A percentile compares a stretch with the other conserved stretches of the same genome.
Conservation (phyloP, 257 asterid species). For the Haberlea rhodopensis region DNA sequence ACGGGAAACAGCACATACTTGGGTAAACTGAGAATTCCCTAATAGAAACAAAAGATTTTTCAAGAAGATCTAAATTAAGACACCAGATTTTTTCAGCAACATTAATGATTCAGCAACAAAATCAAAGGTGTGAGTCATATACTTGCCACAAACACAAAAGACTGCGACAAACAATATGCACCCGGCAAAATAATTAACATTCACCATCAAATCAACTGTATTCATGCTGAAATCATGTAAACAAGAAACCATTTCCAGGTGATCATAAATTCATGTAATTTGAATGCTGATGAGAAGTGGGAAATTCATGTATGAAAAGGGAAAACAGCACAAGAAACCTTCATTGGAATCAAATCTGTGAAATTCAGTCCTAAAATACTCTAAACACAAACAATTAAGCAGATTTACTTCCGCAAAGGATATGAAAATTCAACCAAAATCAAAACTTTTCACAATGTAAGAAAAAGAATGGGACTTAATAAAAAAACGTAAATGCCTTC, state of each 20-base stretch:
- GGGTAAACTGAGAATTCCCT: no score
- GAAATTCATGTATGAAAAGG: background rate
- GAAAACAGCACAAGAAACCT: slow-evolving; percentile 16
- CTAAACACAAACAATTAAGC: background rate
- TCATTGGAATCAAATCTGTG: background rate
- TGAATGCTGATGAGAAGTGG: background rate
- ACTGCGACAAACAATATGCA: background rate
- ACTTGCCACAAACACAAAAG: no score
- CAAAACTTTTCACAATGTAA: background rate
- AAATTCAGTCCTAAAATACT: background rate
- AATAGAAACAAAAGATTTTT: no score
- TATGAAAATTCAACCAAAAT: slow-evolving; percentile 11
- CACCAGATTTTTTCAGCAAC: background rate
- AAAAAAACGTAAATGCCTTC: background rate
- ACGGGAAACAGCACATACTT: background rate
- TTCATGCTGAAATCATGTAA: background rate
- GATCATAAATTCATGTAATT: background rate
- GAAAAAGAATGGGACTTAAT: background rate
- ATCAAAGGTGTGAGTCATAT: no score
- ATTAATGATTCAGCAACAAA: no score
- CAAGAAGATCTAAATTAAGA: no score
- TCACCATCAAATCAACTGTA: background rate
- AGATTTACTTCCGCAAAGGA: background rate
- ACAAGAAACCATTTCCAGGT: background rate
- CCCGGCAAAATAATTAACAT: background rate